Evolutionary conservation across 2,329 filamentous ascomycete species (phyloP), one percentile per base, ranked within the genome.

Genomic region (Chlorencoelia australis): DNA sequence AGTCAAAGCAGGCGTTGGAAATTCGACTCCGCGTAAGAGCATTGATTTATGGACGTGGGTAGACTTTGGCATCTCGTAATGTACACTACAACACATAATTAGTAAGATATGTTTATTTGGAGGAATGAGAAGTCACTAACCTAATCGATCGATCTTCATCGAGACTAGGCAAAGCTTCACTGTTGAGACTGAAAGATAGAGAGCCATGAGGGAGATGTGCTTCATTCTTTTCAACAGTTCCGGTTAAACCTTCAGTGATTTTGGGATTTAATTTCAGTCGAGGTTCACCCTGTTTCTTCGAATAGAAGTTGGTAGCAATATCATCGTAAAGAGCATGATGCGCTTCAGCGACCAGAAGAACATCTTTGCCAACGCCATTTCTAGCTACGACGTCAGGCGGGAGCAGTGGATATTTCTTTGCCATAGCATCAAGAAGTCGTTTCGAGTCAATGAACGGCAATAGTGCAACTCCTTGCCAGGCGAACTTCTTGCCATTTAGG

Each of bases 401-500:
- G 4, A 98, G 67, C 10, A 84, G 65, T 5, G 82, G 82, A 53
- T 95, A 94, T 51, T 82, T 86, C 45, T 77, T 80, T 31, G 75
- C 72, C 66, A 96, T 89, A 7, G 89, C 89, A 13, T 71, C 69
- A 7, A 98, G 67, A 13, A 98, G 66, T 35, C 88, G 78, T 35
- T 80, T 77, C 69, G 94, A 91, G 51, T 98, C 88, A 51, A 98
- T 98, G 59, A 96, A 98, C 0, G 91, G 91, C 21, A 98, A 69
- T 14, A 98, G 67, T 3, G 86, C 87, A 35, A 98, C 82, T 45
- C 91, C 91, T 59, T 96, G 89, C 91, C 93, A 98, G 1, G 87
- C 86, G 63, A 95, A 93, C 58, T 96, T 98, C 66, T 96, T 96
- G 37, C 91, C 91, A 48, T 98, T 98, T 27, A 96, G 64, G 59